Percentiles rank a stretch among this genome's conserved stretches.
Conservation (phyloP, 352 stramenopile species). For the Globisporangium lucens region DNA sequence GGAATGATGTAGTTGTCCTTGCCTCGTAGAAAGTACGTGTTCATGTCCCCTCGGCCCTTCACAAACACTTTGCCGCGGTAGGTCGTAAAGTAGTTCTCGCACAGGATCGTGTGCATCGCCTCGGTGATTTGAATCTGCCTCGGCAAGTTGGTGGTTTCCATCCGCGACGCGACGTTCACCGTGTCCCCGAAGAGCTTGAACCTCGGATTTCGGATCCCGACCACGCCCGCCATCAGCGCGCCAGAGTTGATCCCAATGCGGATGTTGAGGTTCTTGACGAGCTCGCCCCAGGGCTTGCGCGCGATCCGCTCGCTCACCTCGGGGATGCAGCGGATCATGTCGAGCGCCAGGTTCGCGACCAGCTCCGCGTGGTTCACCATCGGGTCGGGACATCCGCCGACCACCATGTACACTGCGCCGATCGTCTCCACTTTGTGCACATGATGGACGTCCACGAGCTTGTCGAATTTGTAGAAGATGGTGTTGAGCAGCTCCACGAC, state of each 20-base stretch:
- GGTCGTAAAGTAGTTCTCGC: slow-evolving; percentile 66
- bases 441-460: slow-evolving; percentile 80
- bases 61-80: slow-evolving; percentile 75
- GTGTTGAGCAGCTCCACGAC: slow-evolving; percentile 88
- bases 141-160: slow-evolving; percentile 80
- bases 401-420: slow-evolving; percentile 89
- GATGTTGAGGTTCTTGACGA: slow-evolving; percentile 81
- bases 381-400: slow-evolving; percentile 71
- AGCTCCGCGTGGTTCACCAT: slow-evolving; percentile 74
- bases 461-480: slow-evolving; percentile 89
- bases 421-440: slow-evolving; percentile 92
- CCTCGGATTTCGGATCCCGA: slow-evolving; percentile 77
- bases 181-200: slow-evolving; percentile 90
- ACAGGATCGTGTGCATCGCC: slow-evolving; percentile 59
- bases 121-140: slow-evolving; percentile 83
- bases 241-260: slow-evolving; percentile 86
- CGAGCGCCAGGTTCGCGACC: slow-evolving; percentile 75
- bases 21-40: slow-evolving; percentile 75
- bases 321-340: slow-evolving; percentile 79
- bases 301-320: slow-evolving; percentile 72
- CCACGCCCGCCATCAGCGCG: slow-evolving; percentile 80
- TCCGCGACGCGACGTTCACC: slow-evolving; percentile 83
- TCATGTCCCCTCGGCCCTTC: slow-evolving; percentile 81
- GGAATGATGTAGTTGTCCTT: slow-evolving; percentile 59
- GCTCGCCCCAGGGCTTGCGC: slow-evolving; percentile 57